Conservation (phyloP, 2,329 filamentous ascomycete species). For the Cercospora beticola region DNA sequence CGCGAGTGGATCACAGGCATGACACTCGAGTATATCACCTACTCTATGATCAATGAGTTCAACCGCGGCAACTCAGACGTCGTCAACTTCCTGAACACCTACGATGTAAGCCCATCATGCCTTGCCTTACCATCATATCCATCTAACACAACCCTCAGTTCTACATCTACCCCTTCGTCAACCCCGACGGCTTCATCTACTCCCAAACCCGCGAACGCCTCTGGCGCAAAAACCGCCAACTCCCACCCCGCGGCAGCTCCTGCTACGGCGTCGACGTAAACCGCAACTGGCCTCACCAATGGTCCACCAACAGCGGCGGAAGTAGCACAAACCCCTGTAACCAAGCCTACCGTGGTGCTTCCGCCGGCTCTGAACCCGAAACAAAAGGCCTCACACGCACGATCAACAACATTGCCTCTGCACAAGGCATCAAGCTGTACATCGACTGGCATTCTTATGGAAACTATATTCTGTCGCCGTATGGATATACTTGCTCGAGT, state of each 20-base stretch:
- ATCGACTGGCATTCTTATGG: constrained; percentile 66
- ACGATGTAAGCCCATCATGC: constrained; percentile 46
- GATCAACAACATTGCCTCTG: constrained; percentile 7
- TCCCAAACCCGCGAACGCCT: constrained; percentile 57
- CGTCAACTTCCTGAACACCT: constrained; percentile 55
- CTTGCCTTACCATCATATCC: too few relatives aligned
- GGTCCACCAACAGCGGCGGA: constrained; percentile 47
- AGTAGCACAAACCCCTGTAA: constrained; percentile 52
- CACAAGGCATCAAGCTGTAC: constrained; percentile 52
- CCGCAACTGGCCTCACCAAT: constrained; percentile 57
- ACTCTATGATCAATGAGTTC: constrained; percentile 52
- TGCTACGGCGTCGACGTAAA: constrained; percentile 57
- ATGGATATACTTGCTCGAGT: constrained; percentile 58
- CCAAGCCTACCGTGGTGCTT: constrained; percentile 46
- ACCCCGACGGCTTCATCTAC: constrained; percentile 63
- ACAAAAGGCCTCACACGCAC: constrained; percentile 32
- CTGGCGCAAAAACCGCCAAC: constrained; percentile 62
- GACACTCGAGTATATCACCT: constrained; percentile 53
- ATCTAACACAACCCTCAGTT: constrained; percentile 38
- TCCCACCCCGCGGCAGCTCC: constrained; percentile 37
- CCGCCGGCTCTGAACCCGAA: constrained; percentile 51
- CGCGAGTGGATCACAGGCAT: constrained; percentile 61
- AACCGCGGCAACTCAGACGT: constrained; percentile 39
- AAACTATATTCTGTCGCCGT: constrained; percentile 59
- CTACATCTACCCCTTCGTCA: constrained; percentile 63